Conservation (phyloP, 768 basidiomycete species). For the Coprinellus micaceus region DNA sequence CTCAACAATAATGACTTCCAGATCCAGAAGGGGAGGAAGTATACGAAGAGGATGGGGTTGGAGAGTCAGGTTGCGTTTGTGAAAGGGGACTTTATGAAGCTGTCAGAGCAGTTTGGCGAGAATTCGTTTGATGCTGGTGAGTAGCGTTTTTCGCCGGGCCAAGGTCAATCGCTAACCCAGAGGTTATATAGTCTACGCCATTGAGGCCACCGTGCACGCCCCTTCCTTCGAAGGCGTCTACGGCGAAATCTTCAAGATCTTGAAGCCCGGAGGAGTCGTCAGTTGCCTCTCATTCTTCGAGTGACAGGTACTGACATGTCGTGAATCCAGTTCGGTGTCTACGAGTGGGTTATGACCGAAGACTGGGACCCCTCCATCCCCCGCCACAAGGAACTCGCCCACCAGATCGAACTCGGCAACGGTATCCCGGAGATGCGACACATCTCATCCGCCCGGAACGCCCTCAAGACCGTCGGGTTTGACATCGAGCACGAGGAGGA, state of each 20-base stretch:
- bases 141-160: constrained; percentile 19
- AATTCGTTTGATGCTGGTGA: constrained; percentile 90
- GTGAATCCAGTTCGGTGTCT: constrained; percentile 81
- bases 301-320: not conserved
- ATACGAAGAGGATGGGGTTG: constrained; percentile 75
- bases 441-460: constrained; percentile 63
- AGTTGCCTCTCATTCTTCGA: constrained; percentile 28
- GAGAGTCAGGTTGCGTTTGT: constrained; percentile 76
- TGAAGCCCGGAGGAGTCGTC: constrained; percentile 95
- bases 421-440: constrained; percentile 99
- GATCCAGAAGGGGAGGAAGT: constrained; percentile 76
- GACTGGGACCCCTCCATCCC: constrained; percentile 83
- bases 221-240: constrained; percentile 96
- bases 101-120: constrained; percentile 87
- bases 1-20: constrained; percentile 98
- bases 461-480: constrained; percentile 82
- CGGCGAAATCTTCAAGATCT: constrained; percentile 83
- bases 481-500: constrained; percentile 89
- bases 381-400: constrained; percentile 84
- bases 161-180: not conserved
- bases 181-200: constrained; percentile 74
- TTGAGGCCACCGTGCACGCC: constrained; percentile 96
- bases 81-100: constrained; percentile 96
- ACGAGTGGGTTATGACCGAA: constrained; percentile 99
- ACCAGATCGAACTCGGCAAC: constrained; percentile 90